Percentiles rank a stretch among this genome's conserved stretches.
phyloP scores from a whole-genome alignment of 164 flowering plant genomes.

The Pachysandra terminalis region DNA sequence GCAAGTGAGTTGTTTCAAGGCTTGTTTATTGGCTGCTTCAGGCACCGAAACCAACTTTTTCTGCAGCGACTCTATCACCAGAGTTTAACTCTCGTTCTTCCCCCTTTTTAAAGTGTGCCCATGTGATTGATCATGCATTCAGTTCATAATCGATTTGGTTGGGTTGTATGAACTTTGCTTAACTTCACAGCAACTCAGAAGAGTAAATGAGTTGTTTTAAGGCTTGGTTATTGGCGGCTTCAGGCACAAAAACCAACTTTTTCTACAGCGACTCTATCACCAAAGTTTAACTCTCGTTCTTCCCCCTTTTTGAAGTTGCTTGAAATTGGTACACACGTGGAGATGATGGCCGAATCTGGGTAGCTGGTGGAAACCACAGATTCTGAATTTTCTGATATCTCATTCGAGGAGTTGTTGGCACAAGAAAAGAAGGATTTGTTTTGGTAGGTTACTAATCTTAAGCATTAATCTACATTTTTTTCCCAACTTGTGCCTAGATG shows the following conservation, averaged over 20 bases:
- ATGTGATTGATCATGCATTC: too few relatives aligned
- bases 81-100: conserved; percentile 2
- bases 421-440: too few relatives aligned
- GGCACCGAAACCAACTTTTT: neutral
- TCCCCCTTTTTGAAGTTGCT: conserved; percentile 47
- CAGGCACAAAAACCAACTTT: neutral
- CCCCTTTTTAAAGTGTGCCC: too few relatives aligned
- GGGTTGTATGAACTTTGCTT: too few relatives aligned
- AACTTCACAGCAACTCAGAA: neutral
- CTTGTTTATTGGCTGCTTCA: neutral
- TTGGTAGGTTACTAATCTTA: conserved; percentile 41
- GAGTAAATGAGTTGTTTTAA: neutral
- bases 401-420: conserved; percentile 79
- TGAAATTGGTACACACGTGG: conserved; percentile 57
- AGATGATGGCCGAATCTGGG: conserved; percentile 46
- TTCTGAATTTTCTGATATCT: conserved; percentile 47
- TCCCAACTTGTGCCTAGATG: neutral
- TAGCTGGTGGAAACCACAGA: conserved; percentile 38
- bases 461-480: neutral
- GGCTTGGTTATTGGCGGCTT: neutral
- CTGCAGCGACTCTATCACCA: neutral
- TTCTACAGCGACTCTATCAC: neutral
- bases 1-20: neutral
- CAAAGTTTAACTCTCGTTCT: conserved; percentile 2
- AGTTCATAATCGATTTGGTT: too few relatives aligned